Evolutionary conservation across 1,139 yeast genomes (phyloP).

Genomic region (Saccharomycopsis crataegensis): DNA sequence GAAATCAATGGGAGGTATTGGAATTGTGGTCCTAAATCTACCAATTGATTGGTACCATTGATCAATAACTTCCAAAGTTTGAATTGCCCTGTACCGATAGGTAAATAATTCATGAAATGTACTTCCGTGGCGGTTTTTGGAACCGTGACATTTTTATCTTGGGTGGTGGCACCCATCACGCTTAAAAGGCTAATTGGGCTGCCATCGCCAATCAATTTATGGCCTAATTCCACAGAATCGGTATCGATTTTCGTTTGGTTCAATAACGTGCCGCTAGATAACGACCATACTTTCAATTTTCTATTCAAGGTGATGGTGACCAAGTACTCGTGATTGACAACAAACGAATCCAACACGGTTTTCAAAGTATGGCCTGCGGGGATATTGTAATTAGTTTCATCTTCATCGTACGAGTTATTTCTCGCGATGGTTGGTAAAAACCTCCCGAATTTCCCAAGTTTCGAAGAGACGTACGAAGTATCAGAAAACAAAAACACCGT

Average conservation of each 20-base stretch:
- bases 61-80: conserved; percentile 34
- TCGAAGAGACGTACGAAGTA: conserved; percentile 39
- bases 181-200: conserved; percentile 5
- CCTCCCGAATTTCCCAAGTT: conserved; percentile 29
- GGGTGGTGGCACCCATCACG: neutral
- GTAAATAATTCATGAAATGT: conserved; percentile 31
- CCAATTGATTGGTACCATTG: conserved; percentile 25
- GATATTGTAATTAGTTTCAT: conserved; percentile 24
- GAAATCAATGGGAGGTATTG: conserved; percentile 24
- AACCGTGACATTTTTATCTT: neutral
- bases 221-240: neutral
- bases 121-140: neutral
- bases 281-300: conserved; percentile 49
- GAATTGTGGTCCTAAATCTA: conserved; percentile 28
- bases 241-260: conserved; percentile 28
- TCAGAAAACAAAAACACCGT: conserved; percentile 50
- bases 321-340: conserved; percentile 24
- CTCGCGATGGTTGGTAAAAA: conserved; percentile 15
- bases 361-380: conserved; percentile 26
- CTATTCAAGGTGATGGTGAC: conserved; percentile 41
- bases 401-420: conserved; percentile 20
- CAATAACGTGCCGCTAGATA: conserved; percentile 32
- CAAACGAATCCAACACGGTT: conserved; percentile 27
- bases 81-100: conserved; percentile 38
- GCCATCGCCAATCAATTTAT: conserved; percentile 17